Base-by-base conservation (phyloP, 176 grass and related monocot genomes). In the Coix lacrymajobi region DNA sequence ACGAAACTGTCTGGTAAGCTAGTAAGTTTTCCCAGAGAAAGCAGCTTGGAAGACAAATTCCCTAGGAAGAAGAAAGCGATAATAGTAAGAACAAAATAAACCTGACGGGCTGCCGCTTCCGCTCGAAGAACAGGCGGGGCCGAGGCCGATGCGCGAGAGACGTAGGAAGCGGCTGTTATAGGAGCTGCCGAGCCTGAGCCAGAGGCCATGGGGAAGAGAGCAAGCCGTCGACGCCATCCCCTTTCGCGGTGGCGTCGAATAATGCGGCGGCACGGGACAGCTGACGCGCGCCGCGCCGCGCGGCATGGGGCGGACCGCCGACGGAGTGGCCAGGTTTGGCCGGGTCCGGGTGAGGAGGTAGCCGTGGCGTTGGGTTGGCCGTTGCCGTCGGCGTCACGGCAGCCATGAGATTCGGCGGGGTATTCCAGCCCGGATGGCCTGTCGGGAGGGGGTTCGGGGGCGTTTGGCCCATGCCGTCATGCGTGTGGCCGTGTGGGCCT, bases 151-250 rank as follows among this genome's bases (percentile, higher is more conserved):
- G 69, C 63, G 41, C 8, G 79, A 19, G 22, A 34, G 9, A 11
- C 51, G 12, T 0, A 73, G 34, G 56, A 17, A 14, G 61, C 61
- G 30, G 45, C 20, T 41, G 34, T 25, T 28, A 72, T 22, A 43
- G 7, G 74, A 57, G 32, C 12, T 20, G 30, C 57, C 36, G 40
- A 8, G 22, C n/a, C 58, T 4, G 40, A 63, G 54, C 32, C 37
- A 54, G 45, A 2, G 52, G 24, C 60, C 33, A 11, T 17, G 73
- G 9, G 49, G 33, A 37, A 49, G 74, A 65, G 74, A 40, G 34
- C 44, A 56, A 65, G 82, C 54, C 43, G 74, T 16, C 66, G 56
- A 83, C 74, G 86, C 54, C 80, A 82, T 87, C 68, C 11, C 56
- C 31, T 30, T 1, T 7, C 45, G 19, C 67, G 67, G 67, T 5